Percentiles rank a stretch among this genome's conserved stretches.
These are phyloP conservation scores for Diatrype stigma DNA, from an alignment of 2,329 filamentous ascomycete genomes.

Conservation along the genomic window DNA sequence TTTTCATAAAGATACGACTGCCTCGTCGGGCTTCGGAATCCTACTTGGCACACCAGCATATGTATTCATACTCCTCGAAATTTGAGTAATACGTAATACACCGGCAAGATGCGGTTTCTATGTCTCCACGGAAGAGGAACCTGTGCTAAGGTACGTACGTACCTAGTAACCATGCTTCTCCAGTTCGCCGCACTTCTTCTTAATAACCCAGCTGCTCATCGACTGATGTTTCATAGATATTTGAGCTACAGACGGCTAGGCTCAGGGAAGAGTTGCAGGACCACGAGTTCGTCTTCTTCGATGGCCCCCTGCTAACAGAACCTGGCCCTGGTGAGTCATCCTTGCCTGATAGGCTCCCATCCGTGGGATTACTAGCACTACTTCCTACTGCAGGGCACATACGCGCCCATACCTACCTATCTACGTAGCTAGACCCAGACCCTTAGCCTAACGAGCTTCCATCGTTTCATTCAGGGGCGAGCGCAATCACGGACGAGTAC, in stretches of 20 bases:
- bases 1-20: too few relatives aligned
- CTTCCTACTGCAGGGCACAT: too few relatives aligned
- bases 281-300: conserved; percentile 22
- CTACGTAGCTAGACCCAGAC: too few relatives aligned
- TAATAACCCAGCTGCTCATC: too few relatives aligned
- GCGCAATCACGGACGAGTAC: conserved; percentile 18
- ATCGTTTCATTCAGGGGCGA: conserved; percentile 10
- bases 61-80: too few relatives aligned
- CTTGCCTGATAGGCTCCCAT: too few relatives aligned
- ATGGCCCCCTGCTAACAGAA: conserved; percentile 19
- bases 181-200: too few relatives aligned
- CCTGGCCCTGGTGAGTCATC: conserved; percentile 16
- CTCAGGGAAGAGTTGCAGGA: conserved; percentile 13
- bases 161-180: conserved; percentile 1
- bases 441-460: too few relatives aligned
- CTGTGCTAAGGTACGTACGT: conserved; percentile 18
- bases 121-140: conserved; percentile 22
- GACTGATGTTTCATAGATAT: conserved; percentile 13
- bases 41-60: too few relatives aligned
- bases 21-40: too few relatives aligned
- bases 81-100: neutral
- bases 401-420: too few relatives aligned
- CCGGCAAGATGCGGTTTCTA: conserved; percentile 14
- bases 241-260: conserved; percentile 24
- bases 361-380: too few relatives aligned